Base-by-base conservation (phyloP, 352 stramenopile genomes). In the Phytopythium ostracodes region DNA sequence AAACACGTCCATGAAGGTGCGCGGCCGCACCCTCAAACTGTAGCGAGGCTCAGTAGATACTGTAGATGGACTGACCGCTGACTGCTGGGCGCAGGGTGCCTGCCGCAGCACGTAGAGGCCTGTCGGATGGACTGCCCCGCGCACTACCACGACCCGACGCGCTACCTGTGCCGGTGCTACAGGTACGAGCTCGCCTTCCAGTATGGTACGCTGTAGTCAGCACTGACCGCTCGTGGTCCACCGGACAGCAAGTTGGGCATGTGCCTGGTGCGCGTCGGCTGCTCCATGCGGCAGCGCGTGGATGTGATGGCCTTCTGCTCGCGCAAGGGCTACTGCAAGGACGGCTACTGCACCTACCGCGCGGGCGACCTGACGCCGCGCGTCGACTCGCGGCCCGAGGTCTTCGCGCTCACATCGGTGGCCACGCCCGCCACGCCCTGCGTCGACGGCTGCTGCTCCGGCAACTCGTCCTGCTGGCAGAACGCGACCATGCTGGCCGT, bases 281-380 rank as follows among this genome's bases (percentile, higher is more conserved):
- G 83, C 64, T 78, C 65, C 36, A 76, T 87, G 66, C 73, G 73
- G 56, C 80, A 92, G 55, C 83, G 81, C 43, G 65, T 84, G 51
- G 77, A 88, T 22, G 72, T 89, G 18, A 79, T 87, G 38, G 59
- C 75, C 35, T 85, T 88, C 53, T 92, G 83, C 72, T 87, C 83
- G 11, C 77, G 80, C 36, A 83, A 80, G 54, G 83, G 80, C 20
- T 92, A 92, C 68, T 92, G 83, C 75, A 92, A 92, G 65, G 83
- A 88, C 53, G 80, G 77, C 46, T 90, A 92, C 65, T 92, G 83
- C 66, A 64, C 58, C 18, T 90, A 81, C 60, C 78, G 83, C 29
- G 72, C 64, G 0, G 83, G 80, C 18, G 83, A 92, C 59, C 75
- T 88, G 20, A 82, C 75, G 12, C 77, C 82, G 7, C 67, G 72